Evolutionary conservation across 2,329 filamentous ascomycete species (phyloP).

Genomic region (Fonsecaea multimorphosa): DNA sequence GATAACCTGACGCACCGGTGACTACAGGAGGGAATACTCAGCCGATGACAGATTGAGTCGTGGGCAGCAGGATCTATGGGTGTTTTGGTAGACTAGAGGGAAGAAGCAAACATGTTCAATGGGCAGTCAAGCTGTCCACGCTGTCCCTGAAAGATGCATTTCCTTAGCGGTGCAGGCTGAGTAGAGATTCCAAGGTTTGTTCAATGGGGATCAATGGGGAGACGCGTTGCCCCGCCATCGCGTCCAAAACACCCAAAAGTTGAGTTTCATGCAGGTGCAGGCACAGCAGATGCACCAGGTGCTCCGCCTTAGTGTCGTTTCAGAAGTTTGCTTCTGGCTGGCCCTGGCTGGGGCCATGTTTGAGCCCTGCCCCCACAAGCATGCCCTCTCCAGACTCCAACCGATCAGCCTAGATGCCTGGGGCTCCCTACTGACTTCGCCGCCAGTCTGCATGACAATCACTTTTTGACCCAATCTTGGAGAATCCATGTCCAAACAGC

Average conservation of each 20-base stretch:
- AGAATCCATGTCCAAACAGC: background rate
- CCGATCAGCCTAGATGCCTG: background rate
- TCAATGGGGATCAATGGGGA: constrained; percentile 20
- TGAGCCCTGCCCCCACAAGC: constrained; percentile 1
- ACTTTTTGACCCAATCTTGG: background rate
- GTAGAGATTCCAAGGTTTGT: background rate
- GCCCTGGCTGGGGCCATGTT: constrained; percentile 2
- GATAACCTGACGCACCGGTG: background rate
- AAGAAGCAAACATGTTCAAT: constrained; percentile 11
- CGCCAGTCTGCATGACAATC: background rate
- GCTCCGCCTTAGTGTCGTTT: constrained; percentile 26
- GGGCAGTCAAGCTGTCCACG: no score
- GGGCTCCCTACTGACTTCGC: background rate
- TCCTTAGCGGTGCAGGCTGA: constrained; percentile 20
- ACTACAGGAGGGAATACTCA: background rate
- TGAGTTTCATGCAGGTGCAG: no score
- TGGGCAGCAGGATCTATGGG: constrained; percentile 7
- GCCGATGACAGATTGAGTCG: constrained; percentile 1
- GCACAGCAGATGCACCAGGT: no score
- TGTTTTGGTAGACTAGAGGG: constrained; percentile 6
- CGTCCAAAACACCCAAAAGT: constrained; percentile 24
- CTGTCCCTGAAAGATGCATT: constrained; percentile 20
- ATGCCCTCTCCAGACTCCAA: background rate
- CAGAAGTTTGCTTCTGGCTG: constrained; percentile 9
- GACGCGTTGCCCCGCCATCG: constrained; percentile 31